Conservation (phyloP, 805 yeast genomes). For the Yamadazyma kitorensis region DNA sequence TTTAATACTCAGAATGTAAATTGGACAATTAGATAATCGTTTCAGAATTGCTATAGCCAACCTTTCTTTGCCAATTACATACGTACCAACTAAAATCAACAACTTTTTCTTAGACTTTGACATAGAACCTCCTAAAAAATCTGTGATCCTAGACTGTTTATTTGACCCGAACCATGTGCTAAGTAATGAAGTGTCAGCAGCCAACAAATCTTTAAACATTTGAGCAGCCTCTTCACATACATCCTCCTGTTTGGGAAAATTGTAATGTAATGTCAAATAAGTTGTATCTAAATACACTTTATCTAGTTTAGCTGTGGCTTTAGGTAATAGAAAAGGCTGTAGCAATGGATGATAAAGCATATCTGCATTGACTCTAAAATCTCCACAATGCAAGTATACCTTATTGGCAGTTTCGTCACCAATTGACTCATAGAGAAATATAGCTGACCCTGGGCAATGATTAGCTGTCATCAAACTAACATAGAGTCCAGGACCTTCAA, state of each 20-base stretch:
- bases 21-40: constrained; percentile 44
- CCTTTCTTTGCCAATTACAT: constrained; percentile 89
- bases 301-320: constrained; percentile 35
- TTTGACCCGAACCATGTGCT: constrained; percentile 32
- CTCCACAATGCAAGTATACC: constrained; percentile 81
- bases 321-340: constrained; percentile 16
- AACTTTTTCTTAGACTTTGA: constrained; percentile 31
- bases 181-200: constrained; percentile 25
- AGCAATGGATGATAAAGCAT: constrained; percentile 45
- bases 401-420: constrained; percentile 19
- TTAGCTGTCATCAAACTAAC: constrained; percentile 80
- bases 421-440: constrained; percentile 63
- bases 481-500: constrained; percentile 30
- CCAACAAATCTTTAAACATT: constrained; percentile 43
- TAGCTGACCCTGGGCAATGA: constrained; percentile 95
- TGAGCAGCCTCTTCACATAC: constrained; percentile 62
- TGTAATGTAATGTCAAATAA: constrained; percentile 69
- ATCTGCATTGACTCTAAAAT: constrained; percentile 66
- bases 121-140: constrained; percentile 19
- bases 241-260: constrained; percentile 72
- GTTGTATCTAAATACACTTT: constrained; percentile 87
- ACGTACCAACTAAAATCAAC: constrained; percentile 76
- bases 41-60: constrained; percentile 68
- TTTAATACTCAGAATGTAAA: constrained; percentile 51
- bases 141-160: constrained; percentile 40